phyloP scores from a whole-genome alignment of 768 basidiomycete species.

The Rickenella mellea region DNA sequence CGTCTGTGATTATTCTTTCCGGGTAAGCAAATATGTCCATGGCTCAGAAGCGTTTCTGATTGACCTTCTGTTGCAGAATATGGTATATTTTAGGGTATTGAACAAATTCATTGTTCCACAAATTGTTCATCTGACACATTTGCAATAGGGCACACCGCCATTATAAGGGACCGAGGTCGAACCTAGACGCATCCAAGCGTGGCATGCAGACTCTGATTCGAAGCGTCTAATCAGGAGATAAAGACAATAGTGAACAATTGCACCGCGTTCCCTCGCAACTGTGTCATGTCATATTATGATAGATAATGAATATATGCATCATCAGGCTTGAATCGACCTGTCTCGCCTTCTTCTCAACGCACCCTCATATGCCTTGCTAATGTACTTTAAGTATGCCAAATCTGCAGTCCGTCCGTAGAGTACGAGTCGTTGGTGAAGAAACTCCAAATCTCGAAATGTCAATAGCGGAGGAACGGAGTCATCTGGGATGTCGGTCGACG shows the following conservation, averaged over 20 bases:
- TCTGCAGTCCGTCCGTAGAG: conserved; percentile 29
- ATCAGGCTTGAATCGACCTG: conserved; percentile 30
- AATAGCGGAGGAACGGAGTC: conserved; percentile 74
- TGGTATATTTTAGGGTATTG: conserved; percentile 17
- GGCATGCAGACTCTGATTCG: no score
- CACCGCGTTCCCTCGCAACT: no score
- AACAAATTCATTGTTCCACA: conserved; percentile 4
- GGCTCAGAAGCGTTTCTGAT: not conserved
- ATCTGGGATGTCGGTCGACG: conserved; percentile 52
- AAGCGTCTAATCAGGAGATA: no score
- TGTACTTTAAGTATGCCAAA: conserved; percentile 62
- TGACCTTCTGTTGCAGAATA: conserved; percentile 4
- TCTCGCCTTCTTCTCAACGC: conserved; percentile 55
- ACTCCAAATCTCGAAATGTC: conserved; percentile 66
- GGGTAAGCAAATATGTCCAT: conserved; percentile 11
- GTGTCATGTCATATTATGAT: no score
- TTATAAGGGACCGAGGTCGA: conserved; percentile 18
- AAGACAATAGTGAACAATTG: no score
- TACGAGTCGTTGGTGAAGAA: conserved; percentile 71
- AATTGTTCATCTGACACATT: not conserved
- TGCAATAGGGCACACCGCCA: conserved; percentile 11
- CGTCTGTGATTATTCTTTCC: conserved; percentile 24
- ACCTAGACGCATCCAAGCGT: no score
- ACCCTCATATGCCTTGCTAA: conserved; percentile 64
- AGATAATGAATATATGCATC: no score